Evolutionary conservation across 2,329 filamentous ascomycete species (phyloP).

Genomic region (Dactylellina sp.): DNA sequence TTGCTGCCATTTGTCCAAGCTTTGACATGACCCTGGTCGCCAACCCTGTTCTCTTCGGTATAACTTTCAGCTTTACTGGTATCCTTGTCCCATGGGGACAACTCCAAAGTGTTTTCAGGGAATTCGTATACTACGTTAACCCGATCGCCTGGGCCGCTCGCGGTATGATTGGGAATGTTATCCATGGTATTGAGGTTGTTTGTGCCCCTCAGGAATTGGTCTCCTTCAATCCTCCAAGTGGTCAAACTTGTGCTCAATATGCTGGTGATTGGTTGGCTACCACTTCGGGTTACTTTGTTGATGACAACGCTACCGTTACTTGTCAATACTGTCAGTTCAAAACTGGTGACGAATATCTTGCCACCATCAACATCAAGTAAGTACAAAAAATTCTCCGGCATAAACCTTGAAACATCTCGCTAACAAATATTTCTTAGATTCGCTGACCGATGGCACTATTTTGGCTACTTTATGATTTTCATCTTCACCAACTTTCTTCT

Average conservation of each 20-base stretch:
- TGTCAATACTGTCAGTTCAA: conserved; percentile 79
- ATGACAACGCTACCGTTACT: conserved; percentile 69
- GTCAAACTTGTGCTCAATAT: conserved; percentile 74
- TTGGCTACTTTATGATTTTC: conserved; percentile 59
- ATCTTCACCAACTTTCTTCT: conserved; percentile 59
- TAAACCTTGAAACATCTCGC: neutral
- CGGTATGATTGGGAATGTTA: conserved; percentile 74
- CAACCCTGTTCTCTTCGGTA: conserved; percentile 83
- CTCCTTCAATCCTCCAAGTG: conserved; percentile 74
- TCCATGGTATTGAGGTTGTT: conserved; percentile 68
- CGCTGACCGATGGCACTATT: conserved; percentile 58
- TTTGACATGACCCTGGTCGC: conserved; percentile 62
- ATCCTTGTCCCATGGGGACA: conserved; percentile 76
- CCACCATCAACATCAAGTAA: conserved; percentile 67
- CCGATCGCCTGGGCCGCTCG: conserved; percentile 79
- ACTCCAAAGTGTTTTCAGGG: conserved; percentile 77
- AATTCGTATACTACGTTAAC: conserved; percentile 73
- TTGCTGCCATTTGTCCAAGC: conserved; percentile 81
- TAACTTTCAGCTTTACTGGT: conserved; percentile 81
- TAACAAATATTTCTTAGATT: conserved; percentile 34
- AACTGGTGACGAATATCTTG: conserved; percentile 75
- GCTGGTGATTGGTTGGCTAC: conserved; percentile 70
- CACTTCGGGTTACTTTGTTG: conserved; percentile 73
- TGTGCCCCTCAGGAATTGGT: conserved; percentile 72
- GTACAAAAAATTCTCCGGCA: conserved; percentile 10